These are phyloP conservation scores for Nothopassalora personata DNA, from an alignment of 2,329 filamentous ascomycete species.

Conservation along the genomic window DNA sequence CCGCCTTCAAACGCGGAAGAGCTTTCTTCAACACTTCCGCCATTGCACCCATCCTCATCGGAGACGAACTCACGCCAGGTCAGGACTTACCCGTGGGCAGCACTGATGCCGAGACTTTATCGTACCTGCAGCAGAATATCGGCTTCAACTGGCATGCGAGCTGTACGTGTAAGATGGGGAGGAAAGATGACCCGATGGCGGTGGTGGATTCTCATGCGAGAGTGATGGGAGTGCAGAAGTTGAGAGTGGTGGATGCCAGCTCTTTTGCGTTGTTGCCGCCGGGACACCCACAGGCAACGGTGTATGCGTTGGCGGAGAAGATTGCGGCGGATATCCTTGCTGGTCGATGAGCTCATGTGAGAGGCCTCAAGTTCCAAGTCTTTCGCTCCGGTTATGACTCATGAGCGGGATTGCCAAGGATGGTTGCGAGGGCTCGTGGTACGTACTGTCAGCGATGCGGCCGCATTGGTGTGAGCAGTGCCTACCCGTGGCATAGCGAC, in stretches of 20 bases:
- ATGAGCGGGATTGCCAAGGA: no score
- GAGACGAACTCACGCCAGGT: conserved; percentile 14
- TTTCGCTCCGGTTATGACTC: no score
- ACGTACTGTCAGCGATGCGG: no score
- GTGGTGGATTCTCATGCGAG: conserved; percentile 16
- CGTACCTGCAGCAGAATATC: neutral
- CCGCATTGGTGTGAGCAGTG: no score
- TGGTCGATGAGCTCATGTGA: neutral
- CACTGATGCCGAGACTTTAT: conserved; percentile 8
- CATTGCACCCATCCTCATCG: conserved; percentile 23
- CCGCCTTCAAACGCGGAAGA: conserved; percentile 30
- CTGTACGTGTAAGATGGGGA: conserved; percentile 12
- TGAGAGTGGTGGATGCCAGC: conserved; percentile 23
- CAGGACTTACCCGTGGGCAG: conserved; percentile 5
- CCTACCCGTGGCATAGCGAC: neutral
- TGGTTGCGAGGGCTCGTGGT: no score
- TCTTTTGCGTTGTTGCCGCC: conserved; percentile 21
- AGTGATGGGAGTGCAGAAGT: conserved; percentile 17
- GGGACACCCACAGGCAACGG: conserved; percentile 23
- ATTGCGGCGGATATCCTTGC: conserved; percentile 1
- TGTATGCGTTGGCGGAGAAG: conserved; percentile 10
- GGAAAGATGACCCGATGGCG: conserved; percentile 8
- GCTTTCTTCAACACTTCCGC: conserved; percentile 23
- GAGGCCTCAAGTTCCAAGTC: no score
- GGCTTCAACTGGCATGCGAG: conserved; percentile 9